phyloP scores from a whole-genome alignment of 306 rosid genomes.

The Quercus alba region DNA sequence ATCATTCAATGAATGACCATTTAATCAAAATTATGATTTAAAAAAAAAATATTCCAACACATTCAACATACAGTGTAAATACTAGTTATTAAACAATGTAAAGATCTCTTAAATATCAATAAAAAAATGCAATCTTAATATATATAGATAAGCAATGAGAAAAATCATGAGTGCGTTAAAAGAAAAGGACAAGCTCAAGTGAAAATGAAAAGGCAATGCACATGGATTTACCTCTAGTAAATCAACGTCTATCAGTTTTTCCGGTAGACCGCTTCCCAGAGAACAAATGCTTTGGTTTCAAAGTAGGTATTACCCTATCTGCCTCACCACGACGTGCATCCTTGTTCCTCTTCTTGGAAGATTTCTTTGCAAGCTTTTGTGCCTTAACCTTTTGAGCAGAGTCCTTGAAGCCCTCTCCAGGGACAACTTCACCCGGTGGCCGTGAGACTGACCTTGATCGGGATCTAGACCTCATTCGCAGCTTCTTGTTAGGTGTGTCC shows the following conservation, averaged over 20 bases:
- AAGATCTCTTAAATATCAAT: neutral
- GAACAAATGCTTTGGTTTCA: conserved; percentile 79
- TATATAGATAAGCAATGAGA: neutral
- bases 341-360: conserved; percentile 71
- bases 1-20: no score
- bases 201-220: neutral
- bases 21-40: no score
- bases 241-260: conserved; percentile 71
- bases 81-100: neutral
- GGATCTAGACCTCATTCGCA: conserved; percentile 48
- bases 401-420: conserved; percentile 86
- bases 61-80: no score
- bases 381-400: conserved; percentile 74
- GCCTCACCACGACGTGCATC: conserved; percentile 88
- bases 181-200: neutral
- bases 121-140: neutral
- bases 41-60: no score
- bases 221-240: conserved; percentile 36
- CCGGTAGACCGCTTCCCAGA: conserved; percentile 78
- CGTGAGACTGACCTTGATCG: conserved; percentile 58
- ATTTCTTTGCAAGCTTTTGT: conserved; percentile 51
- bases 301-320: conserved; percentile 77
- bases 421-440: conserved; percentile 61
- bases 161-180: neutral
- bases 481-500: conserved; percentile 66